A percentile compares a stretch with the other conserved stretches of the same genome.
phyloP scores from a whole-genome alignment of 1,284 basidiomycete genomes.

The Fomitiporia mediterranea region DNA sequence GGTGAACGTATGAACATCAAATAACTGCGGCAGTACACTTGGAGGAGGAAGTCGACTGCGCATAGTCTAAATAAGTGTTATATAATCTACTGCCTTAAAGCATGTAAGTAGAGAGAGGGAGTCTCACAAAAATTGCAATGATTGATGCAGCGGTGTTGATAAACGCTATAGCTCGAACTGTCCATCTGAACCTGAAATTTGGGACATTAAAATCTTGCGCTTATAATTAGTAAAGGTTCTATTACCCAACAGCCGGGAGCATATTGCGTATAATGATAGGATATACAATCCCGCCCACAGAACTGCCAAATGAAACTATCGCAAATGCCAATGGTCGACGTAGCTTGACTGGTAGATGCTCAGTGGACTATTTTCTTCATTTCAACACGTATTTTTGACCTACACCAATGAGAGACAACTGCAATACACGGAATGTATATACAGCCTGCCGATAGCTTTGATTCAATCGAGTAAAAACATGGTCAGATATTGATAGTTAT shows the following conservation, averaged over 20 bases:
- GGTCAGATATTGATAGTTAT: neutral
- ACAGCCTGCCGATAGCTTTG: slow-evolving; percentile 39
- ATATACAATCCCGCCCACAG: slow-evolving; percentile 43
- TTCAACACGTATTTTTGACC: neutral
- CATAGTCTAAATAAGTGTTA: neutral
- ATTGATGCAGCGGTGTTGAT: neutral
- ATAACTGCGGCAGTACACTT: neutral
- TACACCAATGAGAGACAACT: slow-evolving; percentile 46
- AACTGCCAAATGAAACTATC: slow-evolving; percentile 36
- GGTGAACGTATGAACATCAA: neutral
- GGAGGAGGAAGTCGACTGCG: slow-evolving; percentile 3
- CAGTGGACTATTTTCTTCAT: neutral
- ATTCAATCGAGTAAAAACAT: neutral
- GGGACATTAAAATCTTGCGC: neutral
- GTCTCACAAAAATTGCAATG: slow-evolving; percentile 2
- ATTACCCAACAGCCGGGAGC: slow-evolving; percentile 26
- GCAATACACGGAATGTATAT: slow-evolving; percentile 45
- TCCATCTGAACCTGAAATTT: slow-evolving; percentile 6
- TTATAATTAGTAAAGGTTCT: too few relatives aligned
- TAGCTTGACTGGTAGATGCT: slow-evolving; percentile 28
- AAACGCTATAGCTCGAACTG: slow-evolving; percentile 3
- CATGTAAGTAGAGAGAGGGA: neutral
- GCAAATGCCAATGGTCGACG: slow-evolving; percentile 40
- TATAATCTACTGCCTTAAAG: neutral
- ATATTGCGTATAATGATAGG: slow-evolving; percentile 43